A percentile compares a stretch with the other conserved stretches of the same genome.
Evolutionary conservation across 306 rosid species (phyloP).

Genomic region (Glycine soja): DNA sequence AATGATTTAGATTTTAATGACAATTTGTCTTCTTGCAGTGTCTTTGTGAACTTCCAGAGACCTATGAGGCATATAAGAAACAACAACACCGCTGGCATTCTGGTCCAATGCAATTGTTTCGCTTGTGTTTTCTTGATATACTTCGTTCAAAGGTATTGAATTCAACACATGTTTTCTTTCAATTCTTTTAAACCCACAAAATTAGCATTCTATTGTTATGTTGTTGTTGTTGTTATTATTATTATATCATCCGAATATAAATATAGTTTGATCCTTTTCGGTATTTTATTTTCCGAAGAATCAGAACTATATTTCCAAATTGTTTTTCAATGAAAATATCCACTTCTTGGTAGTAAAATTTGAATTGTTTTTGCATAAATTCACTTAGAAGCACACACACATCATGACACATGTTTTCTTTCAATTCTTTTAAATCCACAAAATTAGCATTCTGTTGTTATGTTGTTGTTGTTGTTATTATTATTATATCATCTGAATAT

Average conservation of each 20-base stretch:
- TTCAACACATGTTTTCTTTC: constrained; percentile 3
- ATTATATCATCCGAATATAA: constrained; percentile 13
- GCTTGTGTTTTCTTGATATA: constrained; percentile 83
- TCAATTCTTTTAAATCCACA: constrained; percentile 24
- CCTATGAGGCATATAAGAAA: constrained; percentile 95
- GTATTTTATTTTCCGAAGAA: constrained; percentile 17
- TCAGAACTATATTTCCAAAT: neutral
- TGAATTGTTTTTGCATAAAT: constrained; percentile 18
- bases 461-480: neutral
- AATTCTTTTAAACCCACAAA: constrained; percentile 27
- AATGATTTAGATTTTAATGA: constrained; percentile 44
- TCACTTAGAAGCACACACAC: constrained; percentile 3
- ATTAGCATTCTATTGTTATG: constrained; percentile 6
- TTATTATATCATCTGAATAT: constrained; percentile 11
- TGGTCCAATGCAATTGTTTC: constrained; percentile 98
- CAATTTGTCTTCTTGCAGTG: constrained; percentile 66
- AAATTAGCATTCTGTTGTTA: constrained; percentile 16
- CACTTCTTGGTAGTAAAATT: constrained; percentile 21
- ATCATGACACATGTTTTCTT: neutral
- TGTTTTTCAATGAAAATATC: constrained; percentile 16
- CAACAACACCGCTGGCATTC: constrained; percentile 99
- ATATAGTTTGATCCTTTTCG: neutral
- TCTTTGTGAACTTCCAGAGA: constrained; percentile 99
- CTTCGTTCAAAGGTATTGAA: constrained; percentile 85
- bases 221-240: neutral